Evolutionary conservation across 2,329 filamentous ascomycete genomes (phyloP).

Genomic region (Fusarium nelsonii): DNA sequence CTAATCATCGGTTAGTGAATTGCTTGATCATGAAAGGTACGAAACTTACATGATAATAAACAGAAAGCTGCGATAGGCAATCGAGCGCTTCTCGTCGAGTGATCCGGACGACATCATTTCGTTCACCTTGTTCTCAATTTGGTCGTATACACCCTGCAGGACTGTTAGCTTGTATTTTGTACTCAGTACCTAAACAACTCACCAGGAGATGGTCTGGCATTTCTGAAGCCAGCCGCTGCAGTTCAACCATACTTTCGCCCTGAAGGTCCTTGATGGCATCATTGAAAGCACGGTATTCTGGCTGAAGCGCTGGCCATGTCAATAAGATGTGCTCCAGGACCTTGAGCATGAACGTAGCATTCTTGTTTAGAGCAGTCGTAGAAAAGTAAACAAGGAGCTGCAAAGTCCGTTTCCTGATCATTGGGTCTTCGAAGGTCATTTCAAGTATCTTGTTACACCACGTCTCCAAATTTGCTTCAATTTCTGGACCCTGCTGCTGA

Average conservation of each 20-base stretch:
- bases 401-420: slow-evolving; percentile 83
- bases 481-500: slow-evolving; percentile 65
- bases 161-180: slow-evolving; percentile 9
- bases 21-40: not conserved
- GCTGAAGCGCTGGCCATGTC: slow-evolving; percentile 79
- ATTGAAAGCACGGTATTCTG: slow-evolving; percentile 78
- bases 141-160: slow-evolving; percentile 80
- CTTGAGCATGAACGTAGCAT: slow-evolving; percentile 84
- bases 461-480: slow-evolving; percentile 74
- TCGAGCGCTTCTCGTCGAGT: slow-evolving; percentile 83
- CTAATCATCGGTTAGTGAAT: slow-evolving; percentile 55
- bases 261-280: slow-evolving; percentile 93
- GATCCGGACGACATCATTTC: slow-evolving; percentile 80
- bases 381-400: slow-evolving; percentile 88
- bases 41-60: slow-evolving; percentile 84
- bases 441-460: slow-evolving; percentile 81
- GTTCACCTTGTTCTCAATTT: slow-evolving; percentile 85
- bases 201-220: slow-evolving; percentile 91
- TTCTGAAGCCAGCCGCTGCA: slow-evolving; percentile 88
- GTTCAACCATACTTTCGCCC: slow-evolving; percentile 83
- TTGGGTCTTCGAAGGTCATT: slow-evolving; percentile 83
- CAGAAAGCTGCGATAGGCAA: slow-evolving; percentile 89
- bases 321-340: slow-evolving; percentile 92
- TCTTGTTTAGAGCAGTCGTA: slow-evolving; percentile 81
- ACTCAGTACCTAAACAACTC: slow-evolving; percentile 47